phyloP scores from a whole-genome alignment of 1,284 basidiomycete genomes.

The Stygiomarasmius scandens region DNA sequence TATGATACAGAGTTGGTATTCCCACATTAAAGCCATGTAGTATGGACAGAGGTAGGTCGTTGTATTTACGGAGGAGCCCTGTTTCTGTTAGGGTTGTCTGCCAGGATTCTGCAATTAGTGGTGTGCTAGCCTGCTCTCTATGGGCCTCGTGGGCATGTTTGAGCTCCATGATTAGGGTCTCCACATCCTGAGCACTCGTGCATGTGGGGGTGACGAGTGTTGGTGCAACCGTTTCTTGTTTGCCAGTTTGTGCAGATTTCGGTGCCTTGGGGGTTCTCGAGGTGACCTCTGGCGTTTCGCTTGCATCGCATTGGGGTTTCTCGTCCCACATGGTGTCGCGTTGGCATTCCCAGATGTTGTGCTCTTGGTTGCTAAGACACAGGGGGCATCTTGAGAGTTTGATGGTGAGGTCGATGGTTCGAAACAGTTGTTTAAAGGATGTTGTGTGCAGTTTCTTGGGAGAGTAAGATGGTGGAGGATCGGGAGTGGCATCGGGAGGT shows the following conservation, averaged over 20 bases:
- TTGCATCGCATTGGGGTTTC: background rate
- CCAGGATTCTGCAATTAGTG: constrained; percentile 11
- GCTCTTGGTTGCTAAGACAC: constrained; percentile 25
- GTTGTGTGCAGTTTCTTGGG: background rate
- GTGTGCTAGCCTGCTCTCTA: background rate
- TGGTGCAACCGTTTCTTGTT: constrained; percentile 19
- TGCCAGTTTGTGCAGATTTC: background rate
- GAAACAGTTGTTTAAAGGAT: constrained; percentile 8
- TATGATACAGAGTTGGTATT: constrained; percentile 9
- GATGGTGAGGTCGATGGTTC: background rate
- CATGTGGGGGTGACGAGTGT: background rate
- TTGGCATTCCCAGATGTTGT: constrained; percentile 20
- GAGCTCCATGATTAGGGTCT: constrained; percentile 11
- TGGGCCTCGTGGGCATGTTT: constrained; percentile 7
- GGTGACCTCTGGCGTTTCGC: constrained; percentile 8
- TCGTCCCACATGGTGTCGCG: constrained; percentile 10
- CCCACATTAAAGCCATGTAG: constrained; percentile 9
- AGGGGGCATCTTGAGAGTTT: constrained; percentile 20
- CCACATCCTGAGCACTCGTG: constrained; percentile 7
- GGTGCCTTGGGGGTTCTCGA: constrained; percentile 12
- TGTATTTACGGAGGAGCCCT: constrained; percentile 8
- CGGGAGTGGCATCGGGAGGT: background rate
- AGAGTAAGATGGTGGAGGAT: background rate
- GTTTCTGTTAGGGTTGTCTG: background rate
- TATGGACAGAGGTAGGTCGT: constrained; percentile 4